phyloP scores from a whole-genome alignment of 75 land plant genomes.

The Pseudotsuga menziesii region DNA sequence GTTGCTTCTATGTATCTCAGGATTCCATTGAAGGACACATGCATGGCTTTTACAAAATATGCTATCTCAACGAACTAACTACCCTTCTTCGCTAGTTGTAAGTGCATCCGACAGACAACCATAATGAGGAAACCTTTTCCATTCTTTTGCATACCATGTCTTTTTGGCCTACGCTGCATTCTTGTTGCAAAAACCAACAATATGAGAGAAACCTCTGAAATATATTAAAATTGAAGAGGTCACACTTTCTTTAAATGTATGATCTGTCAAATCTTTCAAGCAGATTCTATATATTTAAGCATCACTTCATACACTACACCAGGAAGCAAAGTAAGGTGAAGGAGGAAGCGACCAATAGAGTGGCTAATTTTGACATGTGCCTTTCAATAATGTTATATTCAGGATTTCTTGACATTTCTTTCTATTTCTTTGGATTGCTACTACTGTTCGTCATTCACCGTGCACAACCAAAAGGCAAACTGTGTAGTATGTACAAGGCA shows the following conservation, averaged over 20 bases:
- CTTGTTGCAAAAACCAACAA: background rate
- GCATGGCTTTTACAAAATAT: conserved; percentile 97
- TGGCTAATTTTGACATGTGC: background rate
- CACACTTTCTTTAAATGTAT: background rate
- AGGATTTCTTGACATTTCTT: background rate
- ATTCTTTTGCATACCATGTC: background rate
- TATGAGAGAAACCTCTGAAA: background rate
- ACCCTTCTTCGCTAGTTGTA: conserved; percentile 90
- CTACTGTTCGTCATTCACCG: too few relatives aligned
- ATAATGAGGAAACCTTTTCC: background rate
- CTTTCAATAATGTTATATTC: background rate
- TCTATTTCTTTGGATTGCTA: background rate
- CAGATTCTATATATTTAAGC: background rate
- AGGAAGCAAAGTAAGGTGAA: background rate
- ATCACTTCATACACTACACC: background rate
- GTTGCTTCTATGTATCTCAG: conserved; percentile 88
- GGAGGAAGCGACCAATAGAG: background rate
- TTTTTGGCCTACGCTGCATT: background rate
- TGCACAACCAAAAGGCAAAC: too few relatives aligned
- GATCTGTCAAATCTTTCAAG: background rate
- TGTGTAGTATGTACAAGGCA: background rate
- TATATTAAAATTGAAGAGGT: background rate
- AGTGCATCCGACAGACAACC: background rate
- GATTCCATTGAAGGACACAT: conserved; percentile 97
- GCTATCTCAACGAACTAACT: conserved; percentile 79